Percentiles rank a stretch among this genome's conserved stretches.
These are phyloP conservation scores for Malus orientalis DNA, from an alignment of 306 rosid species.

Conservation along the genomic window DNA sequence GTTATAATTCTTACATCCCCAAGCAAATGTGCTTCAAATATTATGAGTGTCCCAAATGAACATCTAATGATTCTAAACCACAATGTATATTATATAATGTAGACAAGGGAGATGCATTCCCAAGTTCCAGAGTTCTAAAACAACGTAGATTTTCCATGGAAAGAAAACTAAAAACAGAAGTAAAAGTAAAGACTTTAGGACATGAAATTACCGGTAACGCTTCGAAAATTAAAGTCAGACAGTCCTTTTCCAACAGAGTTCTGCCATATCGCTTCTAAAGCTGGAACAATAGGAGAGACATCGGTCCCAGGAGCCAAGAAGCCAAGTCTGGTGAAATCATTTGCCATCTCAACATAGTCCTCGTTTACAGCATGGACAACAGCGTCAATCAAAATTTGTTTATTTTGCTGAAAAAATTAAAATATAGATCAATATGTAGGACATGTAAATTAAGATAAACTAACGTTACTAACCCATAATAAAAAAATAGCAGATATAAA, in stretches of 20 bases:
- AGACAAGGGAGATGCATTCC: neutral
- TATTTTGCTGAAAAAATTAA: constrained; percentile 68
- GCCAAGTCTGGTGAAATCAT: constrained; percentile 96
- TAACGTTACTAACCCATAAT: neutral
- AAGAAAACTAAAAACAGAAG: neutral
- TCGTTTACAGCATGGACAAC: constrained; percentile 98
- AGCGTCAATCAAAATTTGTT: constrained; percentile 92
- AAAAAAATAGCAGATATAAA: neutral
- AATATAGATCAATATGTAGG: constrained; percentile 17
- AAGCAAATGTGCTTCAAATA: neutral
- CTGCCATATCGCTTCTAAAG: constrained; percentile 98
- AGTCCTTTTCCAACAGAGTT: constrained; percentile 95
- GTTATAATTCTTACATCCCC: neutral
- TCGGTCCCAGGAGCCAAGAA: constrained; percentile 94
- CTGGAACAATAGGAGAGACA: constrained; percentile 92
- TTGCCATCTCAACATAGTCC: constrained; percentile 97
- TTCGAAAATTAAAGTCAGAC: constrained; percentile 88
- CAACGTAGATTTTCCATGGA: neutral
- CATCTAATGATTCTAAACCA: neutral
- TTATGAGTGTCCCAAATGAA: neutral
- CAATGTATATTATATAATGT: neutral
- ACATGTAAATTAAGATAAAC: neutral
- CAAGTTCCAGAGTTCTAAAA: neutral
- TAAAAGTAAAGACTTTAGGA: neutral
- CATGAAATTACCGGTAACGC: constrained; percentile 67